These are phyloP conservation scores for Singerocomus rubriflavus DNA, from an alignment of 1,284 basidiomycete genomes.

Conservation along the genomic window DNA sequence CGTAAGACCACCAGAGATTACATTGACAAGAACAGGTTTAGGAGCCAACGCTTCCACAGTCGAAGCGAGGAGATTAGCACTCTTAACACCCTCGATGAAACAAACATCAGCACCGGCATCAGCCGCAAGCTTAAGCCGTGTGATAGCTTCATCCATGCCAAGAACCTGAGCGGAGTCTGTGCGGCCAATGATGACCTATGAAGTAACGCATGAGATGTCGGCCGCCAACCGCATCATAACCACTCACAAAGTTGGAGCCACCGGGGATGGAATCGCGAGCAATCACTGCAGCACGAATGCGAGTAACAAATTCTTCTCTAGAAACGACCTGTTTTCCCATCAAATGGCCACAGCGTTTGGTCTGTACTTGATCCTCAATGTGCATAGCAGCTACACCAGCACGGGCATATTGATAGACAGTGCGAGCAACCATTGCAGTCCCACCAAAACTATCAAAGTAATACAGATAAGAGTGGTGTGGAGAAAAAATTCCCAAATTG, in stretches of 20 bases:
- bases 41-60: conserved; percentile 68
- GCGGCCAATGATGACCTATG: conserved; percentile 73
- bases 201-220: neutral
- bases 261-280: conserved; percentile 71
- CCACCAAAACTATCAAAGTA: conserved; percentile 59
- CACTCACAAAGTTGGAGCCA: conserved; percentile 61
- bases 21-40: conserved; percentile 74
- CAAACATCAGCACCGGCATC: conserved; percentile 79
- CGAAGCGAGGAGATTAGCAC: conserved; percentile 58
- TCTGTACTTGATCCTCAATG: conserved; percentile 83
- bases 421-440: conserved; percentile 73
- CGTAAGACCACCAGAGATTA: conserved; percentile 73
- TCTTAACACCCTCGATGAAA: conserved; percentile 81
- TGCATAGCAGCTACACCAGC: conserved; percentile 76
- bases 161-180: conserved; percentile 80
- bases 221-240: neutral
- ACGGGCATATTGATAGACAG: conserved; percentile 66
- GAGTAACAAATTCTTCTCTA: conserved; percentile 69
- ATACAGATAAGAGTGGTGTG: neutral
- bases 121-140: conserved; percentile 66
- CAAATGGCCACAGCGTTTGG: conserved; percentile 80
- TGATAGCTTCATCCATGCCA: conserved; percentile 78
- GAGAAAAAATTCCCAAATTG: neutral
- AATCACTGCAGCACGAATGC: conserved; percentile 74
- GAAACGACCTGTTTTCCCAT: conserved; percentile 77